phyloP scores from a whole-genome alignment of 1,284 basidiomycete genomes.

The Sporisorium iseilematis-ciliati region DNA sequence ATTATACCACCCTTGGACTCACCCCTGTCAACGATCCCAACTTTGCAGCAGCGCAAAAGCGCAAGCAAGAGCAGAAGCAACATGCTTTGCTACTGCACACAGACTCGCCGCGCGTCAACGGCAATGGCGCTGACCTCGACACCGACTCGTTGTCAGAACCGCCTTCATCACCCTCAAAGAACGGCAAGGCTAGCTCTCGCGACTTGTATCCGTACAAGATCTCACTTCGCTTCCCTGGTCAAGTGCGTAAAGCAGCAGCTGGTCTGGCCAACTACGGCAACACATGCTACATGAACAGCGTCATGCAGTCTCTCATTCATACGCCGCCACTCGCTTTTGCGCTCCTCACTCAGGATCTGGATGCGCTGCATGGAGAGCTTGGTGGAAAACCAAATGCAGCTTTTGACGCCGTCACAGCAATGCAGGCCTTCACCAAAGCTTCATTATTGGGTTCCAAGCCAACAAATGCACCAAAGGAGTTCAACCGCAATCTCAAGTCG shows the following conservation, averaged over 20 bases:
- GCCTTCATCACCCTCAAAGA: slow-evolving; percentile 18
- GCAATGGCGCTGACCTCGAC: background rate
- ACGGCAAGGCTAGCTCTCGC: slow-evolving; percentile 25
- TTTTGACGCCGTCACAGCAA: slow-evolving; percentile 60
- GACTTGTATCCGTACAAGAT: slow-evolving; percentile 54
- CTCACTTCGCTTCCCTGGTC: slow-evolving; percentile 50
- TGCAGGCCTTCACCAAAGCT: slow-evolving; percentile 77
- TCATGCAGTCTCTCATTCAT: slow-evolving; percentile 91
- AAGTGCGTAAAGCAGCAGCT: slow-evolving; percentile 30
- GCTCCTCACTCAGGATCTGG: slow-evolving; percentile 74
- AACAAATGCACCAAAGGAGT: slow-evolving; percentile 53
- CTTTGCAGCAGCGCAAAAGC: slow-evolving; percentile 38
- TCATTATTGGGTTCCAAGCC: slow-evolving; percentile 39
- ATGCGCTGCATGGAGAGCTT: slow-evolving; percentile 71
- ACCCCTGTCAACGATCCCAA: slow-evolving; percentile 47
- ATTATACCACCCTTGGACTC: slow-evolving; percentile 44
- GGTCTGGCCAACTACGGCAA: slow-evolving; percentile 94
- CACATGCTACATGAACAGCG: slow-evolving; percentile 97
- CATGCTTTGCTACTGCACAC: slow-evolving; percentile 40
- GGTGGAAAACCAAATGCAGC: slow-evolving; percentile 47
- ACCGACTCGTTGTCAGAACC: background rate
- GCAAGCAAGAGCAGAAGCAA: slow-evolving; percentile 51
- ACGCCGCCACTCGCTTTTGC: slow-evolving; percentile 87
- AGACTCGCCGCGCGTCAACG: slow-evolving; percentile 37
- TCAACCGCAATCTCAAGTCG: slow-evolving; percentile 71